Base-by-base conservation (phyloP, 2,329 filamentous ascomycete species). In the Diaporthe sp. region DNA sequence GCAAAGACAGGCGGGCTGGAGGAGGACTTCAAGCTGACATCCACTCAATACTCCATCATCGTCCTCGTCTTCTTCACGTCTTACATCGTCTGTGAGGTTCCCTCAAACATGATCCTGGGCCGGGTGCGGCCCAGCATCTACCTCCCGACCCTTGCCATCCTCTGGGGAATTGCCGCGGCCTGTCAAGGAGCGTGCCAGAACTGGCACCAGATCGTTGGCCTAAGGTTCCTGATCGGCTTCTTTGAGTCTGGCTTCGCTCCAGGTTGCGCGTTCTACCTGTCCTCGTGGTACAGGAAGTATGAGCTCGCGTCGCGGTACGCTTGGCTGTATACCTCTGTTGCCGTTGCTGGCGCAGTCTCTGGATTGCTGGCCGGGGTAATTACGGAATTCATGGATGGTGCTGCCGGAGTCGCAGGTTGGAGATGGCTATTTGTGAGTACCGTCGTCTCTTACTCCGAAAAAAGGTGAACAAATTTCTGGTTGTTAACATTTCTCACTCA, bases 31-130 rank as follows among this genome's bases (percentile, higher is more conserved):
- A 47, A 54, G 25, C 57, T 79, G 25, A 77, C 76, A 19, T 78
- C 77, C 1, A 69, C 54, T 10, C 78, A 79, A 54, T 82, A 81
- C 75, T 78, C 79, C 42, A 77, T 78, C 74, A 79, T 80, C n/a
- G 78, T 80, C 6, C 72, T 79, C 28, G 64, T 78, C 55, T 81
- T 80, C 75, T 79, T 80, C 71, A 73, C 81, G 33, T 79, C 77
- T 13, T 82, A 82, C 60, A 73, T 77, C 15, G 47, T 79, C 19
- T 77, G 77, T 22, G 79, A 80, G 55, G 75, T 80, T n/a, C 78
- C 78, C 2, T 71, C 77, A 52, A 80, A 80, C 68, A 78, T 79
- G 77, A 74, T 78, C 40, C 42, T 79, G 17, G 80, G 75, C 33
- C 76, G 80, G 4, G 78, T 78, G 40, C 71, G 77, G 19, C 78